Evolutionary conservation across 495 filamentous ascomycete species (phyloP).

Genomic region (Aspergillus nanangensis): DNA sequence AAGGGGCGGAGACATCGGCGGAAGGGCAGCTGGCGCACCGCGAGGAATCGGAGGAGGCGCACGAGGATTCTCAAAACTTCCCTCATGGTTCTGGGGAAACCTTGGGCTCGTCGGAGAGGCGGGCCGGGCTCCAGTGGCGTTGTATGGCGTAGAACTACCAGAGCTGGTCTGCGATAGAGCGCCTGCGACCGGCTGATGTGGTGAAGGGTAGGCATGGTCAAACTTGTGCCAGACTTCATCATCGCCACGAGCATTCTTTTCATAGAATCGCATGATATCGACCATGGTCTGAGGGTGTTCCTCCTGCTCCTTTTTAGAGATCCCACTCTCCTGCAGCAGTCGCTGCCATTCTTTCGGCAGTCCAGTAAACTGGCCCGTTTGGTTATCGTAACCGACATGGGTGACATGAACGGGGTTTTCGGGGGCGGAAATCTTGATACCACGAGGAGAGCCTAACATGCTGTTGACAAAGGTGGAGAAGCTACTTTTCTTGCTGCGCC

Average conservation of each 20-base stretch:
- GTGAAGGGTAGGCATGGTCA: constrained; percentile 70
- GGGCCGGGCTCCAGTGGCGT: constrained; percentile 32
- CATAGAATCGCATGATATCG: constrained; percentile 94
- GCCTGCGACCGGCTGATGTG: constrained; percentile 47
- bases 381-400: constrained; percentile 95
- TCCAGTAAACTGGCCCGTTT: constrained; percentile 95
- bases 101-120: constrained; percentile 84
- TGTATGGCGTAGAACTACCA: constrained; percentile 12
- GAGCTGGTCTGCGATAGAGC: constrained; percentile 18
- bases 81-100: constrained; percentile 85
- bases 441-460: constrained; percentile 83
- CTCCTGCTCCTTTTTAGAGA: constrained; percentile 92
- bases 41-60: constrained; percentile 87
- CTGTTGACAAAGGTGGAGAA: constrained; percentile 95
- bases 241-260: constrained; percentile 79
- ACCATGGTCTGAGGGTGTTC: constrained; percentile 91
- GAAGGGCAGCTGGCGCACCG: constrained; percentile 26
- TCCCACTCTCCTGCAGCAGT: constrained; percentile 90
- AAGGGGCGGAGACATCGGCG: constrained; percentile 27
- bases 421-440: constrained; percentile 88
- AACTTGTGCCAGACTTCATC: constrained; percentile 96
- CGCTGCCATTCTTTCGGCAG: constrained; percentile 98
- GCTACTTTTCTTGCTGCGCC: constrained; percentile 81
- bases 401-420: constrained; percentile 98
- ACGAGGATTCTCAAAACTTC: constrained; percentile 95